Percentiles rank a stretch among this genome's conserved stretches.
These are phyloP conservation scores for Plasmodium vivax DNA, from an alignment of 169 alveolate species.

Conservation along the genomic window DNA sequence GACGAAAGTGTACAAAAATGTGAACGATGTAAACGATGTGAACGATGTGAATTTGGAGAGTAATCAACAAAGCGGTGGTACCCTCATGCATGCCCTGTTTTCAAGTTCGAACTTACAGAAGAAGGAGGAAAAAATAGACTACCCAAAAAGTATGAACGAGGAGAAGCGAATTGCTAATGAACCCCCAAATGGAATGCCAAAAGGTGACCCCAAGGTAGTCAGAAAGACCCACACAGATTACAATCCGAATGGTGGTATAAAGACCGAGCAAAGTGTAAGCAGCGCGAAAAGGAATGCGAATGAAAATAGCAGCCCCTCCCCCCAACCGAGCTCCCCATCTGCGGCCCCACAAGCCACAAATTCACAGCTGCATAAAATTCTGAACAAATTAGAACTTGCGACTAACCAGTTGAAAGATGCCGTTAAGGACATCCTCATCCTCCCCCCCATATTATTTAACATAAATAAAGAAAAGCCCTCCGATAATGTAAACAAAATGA, in stretches of 20 bases:
- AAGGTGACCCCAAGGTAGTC: neutral
- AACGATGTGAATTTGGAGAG: constrained; percentile 11
- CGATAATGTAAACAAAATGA: constrained; percentile 42
- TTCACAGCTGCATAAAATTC: constrained; percentile 37
- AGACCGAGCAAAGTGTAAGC: neutral
- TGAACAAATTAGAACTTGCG: constrained; percentile 65
- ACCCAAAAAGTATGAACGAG: neutral
- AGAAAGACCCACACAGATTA: neutral
- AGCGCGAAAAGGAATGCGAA: neutral
- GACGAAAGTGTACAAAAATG: constrained; percentile 37
- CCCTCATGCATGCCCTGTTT: neutral
- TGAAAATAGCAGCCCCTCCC: neutral
- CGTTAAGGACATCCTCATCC: constrained; percentile 47
- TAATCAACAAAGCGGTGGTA: neutral
- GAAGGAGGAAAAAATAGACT: constrained; percentile 1
- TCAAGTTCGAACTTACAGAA: constrained; percentile 6
- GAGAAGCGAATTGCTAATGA: neutral
- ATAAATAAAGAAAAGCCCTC: constrained; percentile 26
- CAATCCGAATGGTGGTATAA: neutral
- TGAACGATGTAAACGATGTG: neutral
- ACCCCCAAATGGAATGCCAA: constrained; percentile 1
- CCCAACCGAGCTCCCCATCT: neutral
- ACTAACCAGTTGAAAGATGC: constrained; percentile 72
- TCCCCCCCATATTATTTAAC: constrained; percentile 74
- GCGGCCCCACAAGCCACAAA: neutral